A percentile compares a stretch with the other conserved stretches of the same genome.
These are phyloP conservation scores for Aphanomyces astaci DNA, from an alignment of 352 stramenopile genomes.

Conservation along the genomic window DNA sequence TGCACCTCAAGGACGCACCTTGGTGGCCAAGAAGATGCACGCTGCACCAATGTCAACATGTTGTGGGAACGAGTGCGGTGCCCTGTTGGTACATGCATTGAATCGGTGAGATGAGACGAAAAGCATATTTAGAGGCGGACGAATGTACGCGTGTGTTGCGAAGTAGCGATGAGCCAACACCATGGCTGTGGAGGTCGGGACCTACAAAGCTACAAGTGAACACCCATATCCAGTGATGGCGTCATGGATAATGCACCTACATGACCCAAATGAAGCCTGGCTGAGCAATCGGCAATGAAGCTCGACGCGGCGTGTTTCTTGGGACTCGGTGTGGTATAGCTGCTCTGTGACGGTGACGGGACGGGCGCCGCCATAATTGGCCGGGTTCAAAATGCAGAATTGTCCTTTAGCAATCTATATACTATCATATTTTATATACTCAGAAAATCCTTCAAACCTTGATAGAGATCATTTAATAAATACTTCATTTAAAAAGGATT, in stretches of 20 bases:
- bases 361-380: too few species aligned
- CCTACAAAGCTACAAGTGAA: too few species aligned
- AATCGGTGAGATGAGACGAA: not conserved
- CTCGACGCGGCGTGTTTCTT: not conserved
- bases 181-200: slow-evolving; percentile 19
- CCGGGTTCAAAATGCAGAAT: too few species aligned
- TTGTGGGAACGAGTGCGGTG: not conserved
- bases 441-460: too few species aligned
- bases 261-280: slow-evolving; percentile 14
- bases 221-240: not conserved
- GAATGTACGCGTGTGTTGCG: not conserved
- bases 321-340: not conserved
- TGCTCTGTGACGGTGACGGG: too few species aligned
- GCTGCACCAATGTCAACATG: slow-evolving; percentile 14
- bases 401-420: too few species aligned
- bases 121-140: too few species aligned
- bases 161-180: slow-evolving; percentile 15
- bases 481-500: too few species aligned
- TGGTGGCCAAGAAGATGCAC: slow-evolving; percentile 22
- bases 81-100: not conserved
- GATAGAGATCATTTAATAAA: too few species aligned
- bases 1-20: not conserved
- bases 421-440: too few species aligned
- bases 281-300: slow-evolving; percentile 21
- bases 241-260: not conserved